Evolutionary conservation across 805 yeast genomes (phyloP), one percentile per base, ranked within the genome.

Genomic region (Saccharomyces kudriavzevii): DNA sequence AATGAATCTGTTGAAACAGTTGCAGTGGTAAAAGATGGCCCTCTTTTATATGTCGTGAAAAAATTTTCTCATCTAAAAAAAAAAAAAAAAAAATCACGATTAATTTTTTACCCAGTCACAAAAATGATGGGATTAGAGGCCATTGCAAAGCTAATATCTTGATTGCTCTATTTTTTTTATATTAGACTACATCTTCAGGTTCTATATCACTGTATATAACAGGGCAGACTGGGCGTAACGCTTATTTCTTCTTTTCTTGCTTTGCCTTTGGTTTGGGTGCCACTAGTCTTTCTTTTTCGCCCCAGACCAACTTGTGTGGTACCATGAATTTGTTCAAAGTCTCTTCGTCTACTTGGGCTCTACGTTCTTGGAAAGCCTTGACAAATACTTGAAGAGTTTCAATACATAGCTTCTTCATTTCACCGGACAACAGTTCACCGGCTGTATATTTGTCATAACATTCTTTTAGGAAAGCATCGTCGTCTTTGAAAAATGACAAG

Each of bases 361-460:
- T 84, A 65, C 82, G 80, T 54, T 77, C 87, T 76, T 94, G 99
- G 79, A 91, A 94, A 20, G 71, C 84, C 52, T 76, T 78, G 30
- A 94, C 95, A 64, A 86, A 88, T 58, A 81, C 81, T 70, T 87
- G 94, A 64, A 94, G 77, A 17, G 83, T 82, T 53, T 83, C 85
- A 66, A 88, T 88, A 71, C 97, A 89, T 56, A 83, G 76, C 61
- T 87, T 83, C 78, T 94, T 94, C 84, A 94, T 80, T 72, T 94
- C 98, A 59, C 98, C 96, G 45, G 96, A 87, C 61, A 92, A 76
- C 54, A 94, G 70, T 56, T 87, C 90, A 57, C 99, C 99, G 50
- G 76, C 72, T 67, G 76, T 82, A 74, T 94, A 94, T 45, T 77
- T 79, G 43, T 80, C 78, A 54, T 83, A 80, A 61, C 85, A 74